Base-by-base conservation (phyloP, 257 asterid genomes). In the Nicotiana tomentosiformis region DNA sequence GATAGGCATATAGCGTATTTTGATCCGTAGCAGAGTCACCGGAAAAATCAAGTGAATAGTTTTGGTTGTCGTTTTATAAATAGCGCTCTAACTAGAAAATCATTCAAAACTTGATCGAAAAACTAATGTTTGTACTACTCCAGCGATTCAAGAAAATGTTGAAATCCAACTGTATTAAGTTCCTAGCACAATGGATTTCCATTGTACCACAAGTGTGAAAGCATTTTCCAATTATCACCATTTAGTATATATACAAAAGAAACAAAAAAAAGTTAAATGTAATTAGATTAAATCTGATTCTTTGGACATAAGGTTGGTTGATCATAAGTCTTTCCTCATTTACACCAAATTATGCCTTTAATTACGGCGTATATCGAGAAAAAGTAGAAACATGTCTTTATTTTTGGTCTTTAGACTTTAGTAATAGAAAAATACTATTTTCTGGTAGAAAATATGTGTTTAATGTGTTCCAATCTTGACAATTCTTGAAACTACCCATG, bases 381-480 rank as follows among this genome's bases (percentile, higher is more conserved):
- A 74, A 51, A 26, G 80, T 76, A 4, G 64, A 76, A 76, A 76
- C 26, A 29, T 51, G 64, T 76, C 80, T 76, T 76, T 49, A 74
- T 74, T 26, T 74, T 74, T 51, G 9, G 64, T 76, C 80, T 51
- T 76, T 15, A 51, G 80, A 76, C 64, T 51, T 51, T 76, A 29
- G 10, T 39, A 14, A 16, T 76, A 51, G 43, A 7, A 51, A 26
- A 76, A 29, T 51, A 2, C 17, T 4, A 76, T 46, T 7, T 43
- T 35, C 33, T 11, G 4, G 20, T 20, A 20, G 37, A 72, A 70
- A 72, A 46, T 4, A 0, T 12, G 23, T 20, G 32, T 14, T 72
- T 72, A 57, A 51, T 76, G 9, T 51, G 0, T 76, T 76, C 80
- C 64, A 76, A 76, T 51, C 7, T 29, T 51, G 62, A 51, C 53